Evolutionary conservation across 129 eudicot genomes (phyloP).

Genomic region (Gnaphalium uliginosum): DNA sequence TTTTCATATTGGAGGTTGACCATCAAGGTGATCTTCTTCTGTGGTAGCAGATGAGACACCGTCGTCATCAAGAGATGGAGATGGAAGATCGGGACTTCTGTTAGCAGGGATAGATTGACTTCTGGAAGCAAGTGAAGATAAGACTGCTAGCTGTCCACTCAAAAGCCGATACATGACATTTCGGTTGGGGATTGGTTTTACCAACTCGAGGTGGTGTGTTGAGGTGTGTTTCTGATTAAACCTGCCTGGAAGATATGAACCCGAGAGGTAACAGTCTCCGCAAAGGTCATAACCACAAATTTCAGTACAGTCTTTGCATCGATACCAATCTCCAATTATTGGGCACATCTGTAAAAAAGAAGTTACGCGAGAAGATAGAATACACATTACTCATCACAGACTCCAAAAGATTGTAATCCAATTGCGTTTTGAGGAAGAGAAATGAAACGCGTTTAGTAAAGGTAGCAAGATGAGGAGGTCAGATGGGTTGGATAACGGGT

Average conservation of each 20-base stretch:
- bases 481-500: no score
- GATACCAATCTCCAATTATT: slow-evolving; percentile 64
- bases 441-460: no score
- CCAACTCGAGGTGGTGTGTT: slow-evolving; percentile 52
- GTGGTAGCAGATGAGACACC: slow-evolving; percentile 22
- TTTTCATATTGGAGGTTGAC: slow-evolving; percentile 26
- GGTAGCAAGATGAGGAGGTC: no score
- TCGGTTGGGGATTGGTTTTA: slow-evolving; percentile 26
- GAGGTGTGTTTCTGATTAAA: slow-evolving; percentile 73
- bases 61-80: slow-evolving; percentile 30
- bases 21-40: slow-evolving; percentile 27
- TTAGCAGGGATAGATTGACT: neutral
- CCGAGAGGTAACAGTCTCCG: slow-evolving; percentile 58
- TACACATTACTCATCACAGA: neutral
- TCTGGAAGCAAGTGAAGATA: slow-evolving; percentile 27
- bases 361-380: neutral
- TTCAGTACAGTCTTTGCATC: slow-evolving; percentile 67
- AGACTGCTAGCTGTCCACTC: slow-evolving; percentile 38
- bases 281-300: slow-evolving; percentile 60
- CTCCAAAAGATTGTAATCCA: neutral
- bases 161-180: slow-evolving; percentile 37
- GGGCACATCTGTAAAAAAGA: slow-evolving; percentile 59
- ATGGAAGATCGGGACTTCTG: slow-evolving; percentile 20
- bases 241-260: slow-evolving; percentile 64
- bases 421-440: no score